Evolutionary conservation across 495 filamentous ascomycete species (phyloP).

Genomic region (Xylaria flabelliformis): DNA sequence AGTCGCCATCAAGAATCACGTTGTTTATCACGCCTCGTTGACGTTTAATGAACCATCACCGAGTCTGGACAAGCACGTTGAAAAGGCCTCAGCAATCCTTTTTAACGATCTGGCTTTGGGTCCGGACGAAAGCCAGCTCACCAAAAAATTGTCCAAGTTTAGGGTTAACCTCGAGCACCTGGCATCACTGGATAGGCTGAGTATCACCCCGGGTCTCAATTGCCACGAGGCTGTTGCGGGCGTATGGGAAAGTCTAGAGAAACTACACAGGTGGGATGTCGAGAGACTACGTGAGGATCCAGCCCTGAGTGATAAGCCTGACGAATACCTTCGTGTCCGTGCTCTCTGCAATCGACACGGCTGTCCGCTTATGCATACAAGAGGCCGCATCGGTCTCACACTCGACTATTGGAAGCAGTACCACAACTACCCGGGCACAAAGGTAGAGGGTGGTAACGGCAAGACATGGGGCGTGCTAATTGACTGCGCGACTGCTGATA

Average conservation of each 20-base stretch:
- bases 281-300: constrained; percentile 63
- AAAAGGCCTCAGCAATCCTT: constrained; percentile 60
- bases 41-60: constrained; percentile 55
- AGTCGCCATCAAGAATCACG: constrained; percentile 57
- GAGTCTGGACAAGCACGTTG: constrained; percentile 55
- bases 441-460: constrained; percentile 38
- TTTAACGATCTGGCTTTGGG: constrained; percentile 56
- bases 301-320: constrained; percentile 50
- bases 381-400: constrained; percentile 72
- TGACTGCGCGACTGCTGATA: constrained; percentile 62
- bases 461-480: constrained; percentile 67
- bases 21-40: constrained; percentile 56
- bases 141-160: constrained; percentile 72
- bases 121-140: constrained; percentile 55
- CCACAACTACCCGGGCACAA: constrained; percentile 53
- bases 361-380: constrained; percentile 77
- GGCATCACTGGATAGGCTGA: constrained; percentile 79
- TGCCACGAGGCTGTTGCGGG: constrained; percentile 90
- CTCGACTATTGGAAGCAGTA: constrained; percentile 87
- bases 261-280: constrained; percentile 70
- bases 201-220: constrained; percentile 72
- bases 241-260: constrained; percentile 69
- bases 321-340: constrained; percentile 57
- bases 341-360: constrained; percentile 75
- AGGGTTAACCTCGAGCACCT: constrained; percentile 81